Percentiles rank a stretch among this genome's conserved stretches.
Conservation (phyloP, 2,329 filamentous ascomycete species). For the Eutypella sp. region DNA sequence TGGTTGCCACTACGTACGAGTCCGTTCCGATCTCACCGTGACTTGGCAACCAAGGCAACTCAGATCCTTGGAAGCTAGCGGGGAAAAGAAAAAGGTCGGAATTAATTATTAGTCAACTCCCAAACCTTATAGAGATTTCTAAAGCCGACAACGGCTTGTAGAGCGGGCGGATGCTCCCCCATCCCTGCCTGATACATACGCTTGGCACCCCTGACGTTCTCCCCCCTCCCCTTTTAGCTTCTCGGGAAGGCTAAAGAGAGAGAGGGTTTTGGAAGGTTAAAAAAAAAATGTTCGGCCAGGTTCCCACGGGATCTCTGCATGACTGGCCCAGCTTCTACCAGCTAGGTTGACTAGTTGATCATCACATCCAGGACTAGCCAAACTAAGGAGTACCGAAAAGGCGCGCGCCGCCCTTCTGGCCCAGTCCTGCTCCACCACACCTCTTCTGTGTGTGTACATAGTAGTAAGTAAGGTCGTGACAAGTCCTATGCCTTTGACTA, state of each 20-base stretch:
- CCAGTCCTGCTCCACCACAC: neutral
- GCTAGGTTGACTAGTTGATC: too few relatives aligned
- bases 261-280: neutral
- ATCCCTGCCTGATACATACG: too few relatives aligned
- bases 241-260: neutral
- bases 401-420: neutral
- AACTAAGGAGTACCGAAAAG: neutral
- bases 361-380: neutral
- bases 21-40: too few relatives aligned
- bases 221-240: neutral
- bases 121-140: neutral
- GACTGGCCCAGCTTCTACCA: neutral
- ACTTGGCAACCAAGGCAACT: too few relatives aligned
- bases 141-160: neutral
- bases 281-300: too few relatives aligned
- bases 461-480: neutral
- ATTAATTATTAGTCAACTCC: neutral
- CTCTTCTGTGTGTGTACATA: too few relatives aligned
- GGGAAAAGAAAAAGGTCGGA: too few relatives aligned
- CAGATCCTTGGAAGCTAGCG: too few relatives aligned
- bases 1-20: too few relatives aligned
- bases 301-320: neutral
- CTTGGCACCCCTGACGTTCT: neutral
- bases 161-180: too few relatives aligned
- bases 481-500: neutral